Conservation (phyloP, 768 basidiomycete species). For the Phlebiopsis gigantea region DNA sequence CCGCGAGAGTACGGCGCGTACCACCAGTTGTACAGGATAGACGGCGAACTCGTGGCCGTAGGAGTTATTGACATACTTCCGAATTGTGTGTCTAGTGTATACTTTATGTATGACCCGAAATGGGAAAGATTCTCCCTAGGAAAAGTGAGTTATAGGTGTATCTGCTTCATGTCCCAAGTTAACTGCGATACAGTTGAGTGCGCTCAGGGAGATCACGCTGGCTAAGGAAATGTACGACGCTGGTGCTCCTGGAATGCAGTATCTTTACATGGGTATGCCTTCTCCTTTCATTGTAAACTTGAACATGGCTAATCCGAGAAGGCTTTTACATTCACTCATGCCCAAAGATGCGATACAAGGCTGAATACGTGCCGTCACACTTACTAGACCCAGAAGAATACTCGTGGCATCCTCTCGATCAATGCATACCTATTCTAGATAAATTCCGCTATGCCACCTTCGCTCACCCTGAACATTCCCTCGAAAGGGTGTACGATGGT, state of each 20-base stretch:
- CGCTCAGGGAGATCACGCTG: slow-evolving; percentile 73
- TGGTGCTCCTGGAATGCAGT: slow-evolving; percentile 57
- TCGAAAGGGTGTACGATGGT: slow-evolving; percentile 27
- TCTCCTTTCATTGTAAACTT: neutral
- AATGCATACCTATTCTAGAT: slow-evolving; percentile 58
- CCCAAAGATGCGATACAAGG: slow-evolving; percentile 95
- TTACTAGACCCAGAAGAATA: slow-evolving; percentile 84
- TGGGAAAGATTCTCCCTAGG: slow-evolving; percentile 73
- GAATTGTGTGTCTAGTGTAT: slow-evolving; percentile 75
- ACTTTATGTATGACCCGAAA: slow-evolving; percentile 81
- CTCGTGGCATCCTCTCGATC: slow-evolving; percentile 65
- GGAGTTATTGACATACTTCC: slow-evolving; percentile 90
- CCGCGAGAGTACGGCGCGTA: slow-evolving; percentile 86
- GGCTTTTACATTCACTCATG: slow-evolving; percentile 93
- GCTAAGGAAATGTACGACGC: slow-evolving; percentile 69
- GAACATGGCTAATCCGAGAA: slow-evolving; percentile 26
- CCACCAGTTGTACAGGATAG: slow-evolving; percentile 83
- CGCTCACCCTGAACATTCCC: slow-evolving; percentile 55
- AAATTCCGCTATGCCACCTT: slow-evolving; percentile 66
- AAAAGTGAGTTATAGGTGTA: slow-evolving; percentile 58
- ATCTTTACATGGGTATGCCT: slow-evolving; percentile 80
- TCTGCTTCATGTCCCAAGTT: neutral
- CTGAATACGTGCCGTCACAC: slow-evolving; percentile 85
- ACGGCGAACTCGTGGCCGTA: slow-evolving; percentile 78
- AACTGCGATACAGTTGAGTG: slow-evolving; percentile 56